Conservation (phyloP, 192 early-diverging fungal species). For the Mortierella claussenii region DNA sequence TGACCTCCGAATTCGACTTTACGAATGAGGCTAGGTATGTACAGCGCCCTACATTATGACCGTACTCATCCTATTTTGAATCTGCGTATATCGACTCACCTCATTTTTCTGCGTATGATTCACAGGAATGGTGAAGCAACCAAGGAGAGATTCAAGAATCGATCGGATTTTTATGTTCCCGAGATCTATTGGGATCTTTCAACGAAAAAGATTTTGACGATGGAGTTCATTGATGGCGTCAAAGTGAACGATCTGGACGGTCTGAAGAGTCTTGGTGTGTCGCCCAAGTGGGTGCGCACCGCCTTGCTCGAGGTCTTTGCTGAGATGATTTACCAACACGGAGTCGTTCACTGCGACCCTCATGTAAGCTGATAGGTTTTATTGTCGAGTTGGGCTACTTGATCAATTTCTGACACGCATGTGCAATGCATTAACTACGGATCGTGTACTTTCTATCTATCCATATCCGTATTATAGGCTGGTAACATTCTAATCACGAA, state of each 20-base stretch:
- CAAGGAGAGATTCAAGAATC: slow-evolving; percentile 56
- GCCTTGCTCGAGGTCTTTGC: slow-evolving; percentile 61
- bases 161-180: slow-evolving; percentile 55
- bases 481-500: slow-evolving; percentile 50
- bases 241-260: slow-evolving; percentile 61
- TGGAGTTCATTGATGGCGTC: slow-evolving; percentile 64
- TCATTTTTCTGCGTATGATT: not conserved
- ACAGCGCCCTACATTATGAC: no score
- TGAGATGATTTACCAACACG: slow-evolving; percentile 62
- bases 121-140: slow-evolving; percentile 57
- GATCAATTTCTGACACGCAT: no score
- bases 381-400: no score
- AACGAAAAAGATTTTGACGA: slow-evolving; percentile 57
- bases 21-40: slow-evolving; percentile 50
- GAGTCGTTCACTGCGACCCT: slow-evolving; percentile 58
- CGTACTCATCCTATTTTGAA: not conserved
- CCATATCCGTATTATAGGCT: slow-evolving; percentile 14
- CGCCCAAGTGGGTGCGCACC: slow-evolving; percentile 55
- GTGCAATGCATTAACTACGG: no score
- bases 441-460: not conserved
- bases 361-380: no score
- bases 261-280: slow-evolving; percentile 50
- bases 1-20: slow-evolving; percentile 62
- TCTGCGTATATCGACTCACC: not conserved
- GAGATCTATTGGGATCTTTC: slow-evolving; percentile 60